Evolutionary conservation across 2,329 filamentous ascomycete species (phyloP).

Genomic region (Neodidymelliopsis sp.): DNA sequence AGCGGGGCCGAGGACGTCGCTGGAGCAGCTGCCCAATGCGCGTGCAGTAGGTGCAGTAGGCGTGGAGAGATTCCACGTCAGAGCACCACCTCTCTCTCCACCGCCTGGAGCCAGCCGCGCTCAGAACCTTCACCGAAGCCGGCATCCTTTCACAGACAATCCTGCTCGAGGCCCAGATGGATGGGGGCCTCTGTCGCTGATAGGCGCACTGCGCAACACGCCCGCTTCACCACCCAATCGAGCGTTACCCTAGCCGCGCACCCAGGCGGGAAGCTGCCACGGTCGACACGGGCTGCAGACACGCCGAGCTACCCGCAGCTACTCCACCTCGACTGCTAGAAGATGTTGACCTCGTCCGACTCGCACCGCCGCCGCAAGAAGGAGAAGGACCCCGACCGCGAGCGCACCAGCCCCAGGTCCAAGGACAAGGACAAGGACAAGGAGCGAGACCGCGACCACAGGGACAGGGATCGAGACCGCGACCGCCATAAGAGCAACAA

Average conservation of each 20-base stretch:
- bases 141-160: constrained; percentile 6
- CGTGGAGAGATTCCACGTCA: constrained; percentile 25
- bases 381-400: constrained; percentile 24
- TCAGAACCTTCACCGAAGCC: constrained; percentile 16
- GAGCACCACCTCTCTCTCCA: constrained; percentile 17
- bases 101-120: constrained; percentile 2
- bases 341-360: constrained; percentile 45
- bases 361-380: constrained; percentile 49
- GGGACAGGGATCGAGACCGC: constrained; percentile 34
- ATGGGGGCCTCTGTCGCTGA: constrained; percentile 37
- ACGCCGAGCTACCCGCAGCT: constrained; percentile 24
- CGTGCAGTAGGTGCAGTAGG: not conserved
- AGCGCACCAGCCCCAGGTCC: constrained; percentile 21
- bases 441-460: constrained; percentile 32
- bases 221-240: constrained; percentile 40
- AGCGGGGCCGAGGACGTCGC: not conserved
- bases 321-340: constrained; percentile 24
- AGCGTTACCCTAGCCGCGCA: constrained; percentile 38
- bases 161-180: constrained; percentile 32
- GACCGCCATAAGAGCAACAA: constrained; percentile 36
- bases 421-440: constrained; percentile 38
- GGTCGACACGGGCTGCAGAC: constrained; percentile 21
- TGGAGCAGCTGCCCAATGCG: constrained; percentile 2
- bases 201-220: constrained; percentile 41
- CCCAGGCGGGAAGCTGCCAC: constrained; percentile 26